phyloP scores from a whole-genome alignment of 1,139 yeast species.

The Magnusiomyces tetraspermus region DNA sequence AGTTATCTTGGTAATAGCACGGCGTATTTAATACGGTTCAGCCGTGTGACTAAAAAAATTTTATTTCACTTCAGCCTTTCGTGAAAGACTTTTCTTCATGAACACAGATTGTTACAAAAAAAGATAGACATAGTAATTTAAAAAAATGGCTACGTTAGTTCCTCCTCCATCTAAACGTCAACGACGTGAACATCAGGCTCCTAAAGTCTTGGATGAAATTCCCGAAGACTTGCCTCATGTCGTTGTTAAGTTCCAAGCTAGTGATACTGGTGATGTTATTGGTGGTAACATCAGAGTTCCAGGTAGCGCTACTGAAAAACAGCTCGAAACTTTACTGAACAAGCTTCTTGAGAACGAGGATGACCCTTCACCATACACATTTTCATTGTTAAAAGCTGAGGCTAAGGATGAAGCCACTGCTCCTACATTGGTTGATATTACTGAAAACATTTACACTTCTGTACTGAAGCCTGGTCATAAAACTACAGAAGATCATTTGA shows the following conservation, averaged over 20 bases:
- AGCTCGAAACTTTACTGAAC: constrained; percentile 77
- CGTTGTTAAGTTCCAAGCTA: constrained; percentile 78
- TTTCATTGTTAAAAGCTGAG: constrained; percentile 48
- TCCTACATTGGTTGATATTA: constrained; percentile 53
- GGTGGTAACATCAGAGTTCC: constrained; percentile 90
- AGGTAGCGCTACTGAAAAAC: constrained; percentile 76
- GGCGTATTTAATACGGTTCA: not conserved
- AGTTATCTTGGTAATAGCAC: no score
- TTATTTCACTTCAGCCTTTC: not conserved
- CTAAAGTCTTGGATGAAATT: constrained; percentile 60
- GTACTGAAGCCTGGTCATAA: constrained; percentile 78
- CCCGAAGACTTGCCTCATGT: constrained; percentile 84
- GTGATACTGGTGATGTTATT: constrained; percentile 83
- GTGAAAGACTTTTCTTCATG: not conserved
- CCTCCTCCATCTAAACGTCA: constrained; percentile 95
- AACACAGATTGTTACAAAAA: no score
- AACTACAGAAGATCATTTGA: constrained; percentile 87
- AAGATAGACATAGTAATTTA: not conserved
- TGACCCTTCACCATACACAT: constrained; percentile 74
- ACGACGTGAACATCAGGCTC: constrained; percentile 71
- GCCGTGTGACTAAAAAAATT: constrained; percentile 3
- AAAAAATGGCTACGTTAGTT: constrained; percentile 76
- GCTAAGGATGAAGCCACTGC: constrained; percentile 33
- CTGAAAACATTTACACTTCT: constrained; percentile 65
- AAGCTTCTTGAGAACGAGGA: constrained; percentile 34